Evolutionary conservation across 768 basidiomycete genomes (phyloP).

Genomic region (Terana coerulea): DNA sequence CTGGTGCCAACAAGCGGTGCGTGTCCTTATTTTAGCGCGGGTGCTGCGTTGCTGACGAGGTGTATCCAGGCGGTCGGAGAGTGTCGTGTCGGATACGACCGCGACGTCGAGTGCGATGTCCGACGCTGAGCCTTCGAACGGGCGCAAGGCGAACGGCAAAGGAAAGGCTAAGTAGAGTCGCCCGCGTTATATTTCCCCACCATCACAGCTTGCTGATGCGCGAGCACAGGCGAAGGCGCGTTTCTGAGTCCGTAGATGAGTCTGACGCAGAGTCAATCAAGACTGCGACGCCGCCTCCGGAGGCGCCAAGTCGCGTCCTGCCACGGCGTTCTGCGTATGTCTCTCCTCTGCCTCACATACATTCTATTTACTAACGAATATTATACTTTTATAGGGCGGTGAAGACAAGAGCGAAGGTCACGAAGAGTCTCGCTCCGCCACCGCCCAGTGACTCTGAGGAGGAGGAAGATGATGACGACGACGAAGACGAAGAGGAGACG

Average conservation of each 20-base stretch:
- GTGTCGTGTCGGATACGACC: constrained; percentile 44
- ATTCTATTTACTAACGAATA: too few relatives aligned
- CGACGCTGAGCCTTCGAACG: constrained; percentile 16
- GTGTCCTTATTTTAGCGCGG: constrained; percentile 20
- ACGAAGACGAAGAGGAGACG: constrained; percentile 36
- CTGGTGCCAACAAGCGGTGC: constrained; percentile 48
- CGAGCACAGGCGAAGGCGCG: constrained; percentile 44
- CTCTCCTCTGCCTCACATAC: not conserved
- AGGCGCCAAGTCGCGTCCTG: constrained; percentile 45
- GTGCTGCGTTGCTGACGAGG: not conserved
- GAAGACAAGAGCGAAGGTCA: constrained; percentile 24
- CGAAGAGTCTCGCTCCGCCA: constrained; percentile 17
- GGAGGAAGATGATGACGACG: constrained; percentile 30
- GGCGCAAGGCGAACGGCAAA: constrained; percentile 15
- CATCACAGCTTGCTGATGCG: not conserved
- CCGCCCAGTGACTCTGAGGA: constrained; percentile 30
- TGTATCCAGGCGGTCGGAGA: constrained; percentile 52
- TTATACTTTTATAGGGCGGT: constrained; percentile 35
- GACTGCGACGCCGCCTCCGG: constrained; percentile 31
- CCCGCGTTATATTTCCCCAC: too few relatives aligned
- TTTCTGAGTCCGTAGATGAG: constrained; percentile 50
- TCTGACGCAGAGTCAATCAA: constrained; percentile 32
- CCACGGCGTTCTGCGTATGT: constrained; percentile 61
- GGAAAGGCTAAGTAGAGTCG: constrained; percentile 31
- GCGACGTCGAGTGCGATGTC: constrained; percentile 30